Percentiles rank a stretch among this genome's conserved stretches.
phyloP scores from a whole-genome alignment of 345 rosid species.

The Gossypioides kirkii region DNA sequence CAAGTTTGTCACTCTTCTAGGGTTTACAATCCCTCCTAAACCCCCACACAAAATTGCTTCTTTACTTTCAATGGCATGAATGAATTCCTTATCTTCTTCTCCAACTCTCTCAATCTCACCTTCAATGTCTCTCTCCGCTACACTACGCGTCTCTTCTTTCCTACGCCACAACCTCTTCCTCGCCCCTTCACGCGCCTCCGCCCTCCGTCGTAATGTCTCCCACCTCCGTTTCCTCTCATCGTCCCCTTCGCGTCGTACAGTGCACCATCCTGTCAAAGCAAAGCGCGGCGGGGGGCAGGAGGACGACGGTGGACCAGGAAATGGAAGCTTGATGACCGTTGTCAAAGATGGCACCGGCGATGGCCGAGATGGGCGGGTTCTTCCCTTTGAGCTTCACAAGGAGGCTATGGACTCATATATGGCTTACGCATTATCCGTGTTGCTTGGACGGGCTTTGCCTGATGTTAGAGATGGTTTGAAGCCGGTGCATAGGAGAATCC shows the following conservation, averaged over 20 bases:
- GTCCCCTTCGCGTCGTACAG: conserved; percentile 15
- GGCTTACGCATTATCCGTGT: conserved; percentile 87
- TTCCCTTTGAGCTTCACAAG: conserved; percentile 70
- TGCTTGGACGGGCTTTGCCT: conserved; percentile 93
- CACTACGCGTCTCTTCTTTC: conserved; percentile 60
- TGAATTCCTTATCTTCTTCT: conserved; percentile 20
- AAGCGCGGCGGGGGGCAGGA: conserved; percentile 23
- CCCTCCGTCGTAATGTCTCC: conserved; percentile 28
- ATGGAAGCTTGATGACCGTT: conserved; percentile 38
- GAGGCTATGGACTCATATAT: conserved; percentile 90
- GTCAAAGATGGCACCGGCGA: conserved; percentile 28
- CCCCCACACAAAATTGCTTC: background rate
- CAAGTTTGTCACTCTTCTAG: background rate
- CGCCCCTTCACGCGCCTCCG: conserved; percentile 20
- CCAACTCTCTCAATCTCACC: conserved; percentile 23
- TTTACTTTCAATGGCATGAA: conserved; percentile 31
- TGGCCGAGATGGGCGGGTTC: conserved; percentile 37
- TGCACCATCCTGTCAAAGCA: conserved; percentile 2
- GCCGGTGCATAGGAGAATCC: conserved; percentile 90
- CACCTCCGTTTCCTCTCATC: conserved; percentile 38
- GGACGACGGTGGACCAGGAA: conserved; percentile 22
- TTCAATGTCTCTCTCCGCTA: conserved; percentile 56
- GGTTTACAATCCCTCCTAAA: conserved; percentile 1
- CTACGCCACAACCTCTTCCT: conserved; percentile 36
- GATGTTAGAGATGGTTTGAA: conserved; percentile 92